A percentile compares a stretch with the other conserved stretches of the same genome.
These are phyloP conservation scores for Paxillus rubicundulus DNA, from an alignment of 768 basidiomycete genomes.

Conservation along the genomic window DNA sequence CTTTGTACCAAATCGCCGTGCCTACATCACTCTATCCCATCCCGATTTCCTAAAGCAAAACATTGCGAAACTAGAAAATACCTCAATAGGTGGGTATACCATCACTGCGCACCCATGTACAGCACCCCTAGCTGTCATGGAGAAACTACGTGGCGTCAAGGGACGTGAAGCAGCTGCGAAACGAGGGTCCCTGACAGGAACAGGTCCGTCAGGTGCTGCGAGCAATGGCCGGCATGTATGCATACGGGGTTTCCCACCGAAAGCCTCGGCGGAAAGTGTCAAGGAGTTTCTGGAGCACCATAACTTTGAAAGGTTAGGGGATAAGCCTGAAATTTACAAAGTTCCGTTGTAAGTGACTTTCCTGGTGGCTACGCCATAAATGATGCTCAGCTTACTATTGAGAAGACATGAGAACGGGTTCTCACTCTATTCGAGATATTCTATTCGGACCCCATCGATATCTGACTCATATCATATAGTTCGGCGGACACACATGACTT, in stretches of 20 bases:
- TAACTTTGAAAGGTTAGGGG: conserved; percentile 40
- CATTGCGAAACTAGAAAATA: conserved; percentile 40
- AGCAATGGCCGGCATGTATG: conserved; percentile 54
- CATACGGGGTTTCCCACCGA: conserved; percentile 61
- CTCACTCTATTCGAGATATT: conserved; percentile 47
- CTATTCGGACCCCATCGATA: conserved; percentile 52
- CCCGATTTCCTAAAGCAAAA: conserved; percentile 43
- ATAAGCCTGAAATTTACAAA: conserved; percentile 48
- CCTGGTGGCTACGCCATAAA: neutral
- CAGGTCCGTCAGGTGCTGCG: conserved; percentile 53
- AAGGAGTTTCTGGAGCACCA: conserved; percentile 42
- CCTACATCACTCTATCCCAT: conserved; percentile 53
- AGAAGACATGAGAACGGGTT: conserved; percentile 39
- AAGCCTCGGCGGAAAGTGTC: conserved; percentile 34
- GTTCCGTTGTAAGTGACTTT: conserved; percentile 44
- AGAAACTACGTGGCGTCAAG: conserved; percentile 36
- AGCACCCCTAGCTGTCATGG: conserved; percentile 25
- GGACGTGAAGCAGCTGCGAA: conserved; percentile 40
- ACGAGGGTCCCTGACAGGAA: conserved; percentile 34
- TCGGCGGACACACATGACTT: conserved; percentile 59
- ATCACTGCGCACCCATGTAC: conserved; percentile 36
- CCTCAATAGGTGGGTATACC: conserved; percentile 46
- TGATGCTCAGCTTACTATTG: conserved; percentile 6
- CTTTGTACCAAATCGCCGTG: conserved; percentile 59
- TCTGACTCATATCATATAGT: conserved; percentile 72